Percentiles rank a stretch among this genome's conserved stretches.
Conservation (phyloP, 2,329 filamentous ascomycete species). For the Microthyrium microscopicum region DNA sequence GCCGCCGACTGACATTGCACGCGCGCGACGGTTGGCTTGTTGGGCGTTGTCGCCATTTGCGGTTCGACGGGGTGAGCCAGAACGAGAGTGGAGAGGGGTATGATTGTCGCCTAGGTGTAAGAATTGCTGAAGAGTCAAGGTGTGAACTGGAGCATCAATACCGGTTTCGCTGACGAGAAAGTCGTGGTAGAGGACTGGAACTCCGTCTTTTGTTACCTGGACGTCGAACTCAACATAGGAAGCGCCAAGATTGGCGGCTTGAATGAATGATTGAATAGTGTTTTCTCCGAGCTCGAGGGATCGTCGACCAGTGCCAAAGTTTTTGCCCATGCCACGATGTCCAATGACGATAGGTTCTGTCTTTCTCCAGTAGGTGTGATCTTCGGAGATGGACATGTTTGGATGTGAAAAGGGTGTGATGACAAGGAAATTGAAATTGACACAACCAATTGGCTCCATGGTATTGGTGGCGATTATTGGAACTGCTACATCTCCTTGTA, state of each 20-base stretch:
- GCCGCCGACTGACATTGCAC: conserved; percentile 45
- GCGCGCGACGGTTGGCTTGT: conserved; percentile 18
- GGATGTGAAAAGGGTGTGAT: conserved; percentile 90
- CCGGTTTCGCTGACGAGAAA: conserved; percentile 96
- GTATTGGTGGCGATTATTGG: conserved; percentile 71
- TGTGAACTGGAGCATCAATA: conserved; percentile 91
- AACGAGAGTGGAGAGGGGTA: conserved; percentile 28
- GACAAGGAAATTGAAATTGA: conserved; percentile 94
- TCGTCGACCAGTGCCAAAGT: conserved; percentile 54
- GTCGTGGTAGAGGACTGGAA: conserved; percentile 96
- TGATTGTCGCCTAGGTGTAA: conserved; percentile 59
- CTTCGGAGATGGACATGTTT: conserved; percentile 78
- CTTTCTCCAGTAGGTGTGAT: conserved; percentile 94
- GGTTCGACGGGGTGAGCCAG: conserved; percentile 20
- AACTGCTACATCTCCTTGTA: conserved; percentile 84
- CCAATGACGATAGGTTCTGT: conserved; percentile 64
- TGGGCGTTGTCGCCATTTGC: conserved; percentile 10
- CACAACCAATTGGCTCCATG: conserved; percentile 78
- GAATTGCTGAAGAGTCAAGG: conserved; percentile 87
- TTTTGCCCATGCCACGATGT: conserved; percentile 72
- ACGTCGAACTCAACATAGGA: conserved; percentile 65
- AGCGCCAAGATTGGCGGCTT: conserved; percentile 80
- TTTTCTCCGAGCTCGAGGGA: conserved; percentile 94
- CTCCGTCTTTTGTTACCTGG: conserved; percentile 94
- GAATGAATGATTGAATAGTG: conserved; percentile 88